phyloP scores from a whole-genome alignment of 2,329 filamentous ascomycete genomes.

The Aspergillus sp. region DNA sequence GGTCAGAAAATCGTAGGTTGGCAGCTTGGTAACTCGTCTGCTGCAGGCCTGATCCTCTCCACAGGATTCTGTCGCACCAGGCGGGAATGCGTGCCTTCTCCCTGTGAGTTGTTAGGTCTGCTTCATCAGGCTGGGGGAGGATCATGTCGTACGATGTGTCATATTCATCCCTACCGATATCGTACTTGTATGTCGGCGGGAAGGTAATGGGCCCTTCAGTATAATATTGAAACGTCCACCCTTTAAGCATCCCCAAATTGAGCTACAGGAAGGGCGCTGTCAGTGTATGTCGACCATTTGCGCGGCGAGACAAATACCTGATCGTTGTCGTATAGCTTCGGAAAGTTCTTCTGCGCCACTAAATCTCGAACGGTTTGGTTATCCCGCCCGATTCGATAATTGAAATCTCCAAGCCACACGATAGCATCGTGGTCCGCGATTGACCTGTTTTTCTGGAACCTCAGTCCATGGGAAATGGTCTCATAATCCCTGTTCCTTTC shows the following conservation, averaged over 20 bases:
- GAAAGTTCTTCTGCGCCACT: constrained; percentile 70
- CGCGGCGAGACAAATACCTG: constrained; percentile 56
- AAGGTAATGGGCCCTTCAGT: constrained; percentile 87
- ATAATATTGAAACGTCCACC: constrained; percentile 85
- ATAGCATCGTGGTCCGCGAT: constrained; percentile 92
- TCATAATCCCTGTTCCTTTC: constrained; percentile 91
- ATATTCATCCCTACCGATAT: constrained; percentile 82
- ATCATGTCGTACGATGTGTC: constrained; percentile 72
- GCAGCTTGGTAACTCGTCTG: constrained; percentile 82
- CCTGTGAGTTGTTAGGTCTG: constrained; percentile 46
- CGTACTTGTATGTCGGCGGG: constrained; percentile 92
- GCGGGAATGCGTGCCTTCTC: constrained; percentile 94
- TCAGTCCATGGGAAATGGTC: constrained; percentile 80
- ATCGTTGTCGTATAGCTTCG: constrained; percentile 84
- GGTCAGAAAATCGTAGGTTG: constrained; percentile 85
- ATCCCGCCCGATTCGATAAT: constrained; percentile 87
- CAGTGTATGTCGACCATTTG: constrained; percentile 8
- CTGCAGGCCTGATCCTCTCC: constrained; percentile 78
- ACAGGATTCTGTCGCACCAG: constrained; percentile 92
- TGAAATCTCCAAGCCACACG: constrained; percentile 97
- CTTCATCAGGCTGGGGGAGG: background rate
- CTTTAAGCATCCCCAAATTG: constrained; percentile 94
- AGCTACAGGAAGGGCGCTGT: constrained; percentile 53
- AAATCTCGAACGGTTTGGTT: constrained; percentile 75
- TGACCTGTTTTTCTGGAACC: constrained; percentile 84